These are phyloP conservation scores for Helminthosporium solani DNA, from an alignment of 2,329 filamentous ascomycete species.

Conservation along the genomic window DNA sequence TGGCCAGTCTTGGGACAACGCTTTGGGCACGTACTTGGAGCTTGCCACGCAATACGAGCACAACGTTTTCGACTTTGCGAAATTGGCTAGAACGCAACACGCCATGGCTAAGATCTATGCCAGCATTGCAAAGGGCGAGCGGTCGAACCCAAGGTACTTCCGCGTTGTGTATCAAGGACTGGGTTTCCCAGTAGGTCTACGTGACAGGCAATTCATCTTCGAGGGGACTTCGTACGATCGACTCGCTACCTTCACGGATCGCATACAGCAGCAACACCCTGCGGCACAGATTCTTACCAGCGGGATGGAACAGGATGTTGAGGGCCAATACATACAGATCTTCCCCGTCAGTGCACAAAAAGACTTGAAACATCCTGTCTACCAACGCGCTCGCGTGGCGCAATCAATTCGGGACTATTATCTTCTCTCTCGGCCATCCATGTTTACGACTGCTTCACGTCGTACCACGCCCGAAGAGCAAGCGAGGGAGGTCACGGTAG, in stretches of 20 bases:
- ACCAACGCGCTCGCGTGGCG: slow-evolving; percentile 81
- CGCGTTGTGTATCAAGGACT: slow-evolving; percentile 86
- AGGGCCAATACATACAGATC: slow-evolving; percentile 87
- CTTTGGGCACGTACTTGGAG: slow-evolving; percentile 84
- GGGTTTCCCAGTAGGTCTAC: slow-evolving; percentile 76
- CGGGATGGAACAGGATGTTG: slow-evolving; percentile 72
- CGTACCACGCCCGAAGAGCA: slow-evolving; percentile 67
- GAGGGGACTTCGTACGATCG: slow-evolving; percentile 78
- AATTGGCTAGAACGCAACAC: slow-evolving; percentile 83
- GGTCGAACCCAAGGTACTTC: slow-evolving; percentile 81
- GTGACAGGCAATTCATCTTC: slow-evolving; percentile 91
- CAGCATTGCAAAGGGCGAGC: slow-evolving; percentile 77
- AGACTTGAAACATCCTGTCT: slow-evolving; percentile 78
- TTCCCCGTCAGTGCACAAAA: slow-evolving; percentile 79
- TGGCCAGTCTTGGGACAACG: slow-evolving; percentile 90
- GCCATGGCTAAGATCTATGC: slow-evolving; percentile 94
- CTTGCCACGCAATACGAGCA: slow-evolving; percentile 88
- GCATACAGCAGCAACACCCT: slow-evolving; percentile 88
- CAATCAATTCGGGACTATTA: slow-evolving; percentile 84
- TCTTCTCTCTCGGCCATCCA: slow-evolving; percentile 72
- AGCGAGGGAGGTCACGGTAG: slow-evolving; percentile 70
- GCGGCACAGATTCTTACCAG: slow-evolving; percentile 75
- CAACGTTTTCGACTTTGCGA: slow-evolving; percentile 86
- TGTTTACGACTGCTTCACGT: slow-evolving; percentile 74
- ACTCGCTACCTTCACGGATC: slow-evolving; percentile 79